Evolutionary conservation across 2,329 filamentous ascomycete genomes (phyloP), one percentile per base, ranked within the genome.

Genomic region (Talaromyces verruculosus): DNA sequence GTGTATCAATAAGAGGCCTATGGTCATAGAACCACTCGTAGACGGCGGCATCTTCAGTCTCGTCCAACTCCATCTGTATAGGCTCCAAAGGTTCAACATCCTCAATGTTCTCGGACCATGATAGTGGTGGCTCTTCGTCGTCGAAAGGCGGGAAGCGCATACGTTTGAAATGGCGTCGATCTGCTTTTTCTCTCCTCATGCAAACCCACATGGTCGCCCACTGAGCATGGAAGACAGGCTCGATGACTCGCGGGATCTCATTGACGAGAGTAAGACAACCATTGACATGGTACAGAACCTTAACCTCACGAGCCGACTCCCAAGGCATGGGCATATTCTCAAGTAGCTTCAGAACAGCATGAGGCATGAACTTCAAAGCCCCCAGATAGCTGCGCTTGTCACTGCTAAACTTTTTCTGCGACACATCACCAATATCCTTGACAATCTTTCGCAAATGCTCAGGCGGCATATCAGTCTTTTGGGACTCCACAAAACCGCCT

Each of bases 261-360:
- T 99, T 99, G 73, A 99, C 96, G 65, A 99, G 82, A 1, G 95
- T 99, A 80, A 99, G 80, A 75, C 96, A 99, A 35, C 95, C 95
- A 74, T 99, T 99, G 73, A 98, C 93, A 76, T 99, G 95, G 78
- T 99, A 99, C 13, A 99, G 84, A 33, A 99, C 95, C 81, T 98
- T 98, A 68, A 99, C 96, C 75, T 99, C 95, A 69, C 93, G 88
- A 30, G 92, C 89, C 65, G 93, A 95, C 81, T 99, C 95, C 95
- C 95, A 99, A 0, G 95, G 95, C 95, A 99, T 99, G 3, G 95
- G 95, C 95, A 99, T 99, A 74, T 99, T 99, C 82, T 99, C 95
- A 65, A 99, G 80, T 28, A 99, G 85, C 83, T 99, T 99, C 81
- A 99, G 82, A 11, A 99, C 95, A 5, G 95, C 95, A 77, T 99